These are phyloP conservation scores for Plectosphaerella plurivora DNA, from an alignment of 2,329 filamentous ascomycete genomes.

Conservation along the genomic window DNA sequence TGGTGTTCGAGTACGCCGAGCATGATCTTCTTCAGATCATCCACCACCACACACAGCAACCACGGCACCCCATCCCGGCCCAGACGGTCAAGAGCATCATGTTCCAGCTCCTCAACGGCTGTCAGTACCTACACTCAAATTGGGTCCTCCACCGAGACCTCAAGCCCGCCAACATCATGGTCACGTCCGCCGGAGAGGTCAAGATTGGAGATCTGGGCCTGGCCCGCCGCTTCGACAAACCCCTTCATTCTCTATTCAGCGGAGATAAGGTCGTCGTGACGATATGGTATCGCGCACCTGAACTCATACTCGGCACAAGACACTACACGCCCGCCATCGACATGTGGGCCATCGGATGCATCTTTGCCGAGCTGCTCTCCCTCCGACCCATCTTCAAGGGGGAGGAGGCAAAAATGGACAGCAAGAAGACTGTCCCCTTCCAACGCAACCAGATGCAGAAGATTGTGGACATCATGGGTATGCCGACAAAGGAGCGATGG, in stretches of 20 bases:
- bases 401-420: conserved; percentile 98
- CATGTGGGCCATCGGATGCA: conserved; percentile 93
- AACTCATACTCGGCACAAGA: conserved; percentile 84
- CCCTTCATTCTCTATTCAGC: conserved; percentile 82
- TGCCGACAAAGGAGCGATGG: conserved; percentile 87
- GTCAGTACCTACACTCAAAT: conserved; percentile 90
- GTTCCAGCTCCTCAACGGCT: conserved; percentile 91
- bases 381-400: conserved; percentile 96
- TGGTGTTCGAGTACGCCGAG: conserved; percentile 98
- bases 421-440: conserved; percentile 95
- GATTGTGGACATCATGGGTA: conserved; percentile 92
- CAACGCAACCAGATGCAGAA: conserved; percentile 99
- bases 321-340: conserved; percentile 98
- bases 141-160: conserved; percentile 97
- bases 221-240: conserved; percentile 90
- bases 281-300: conserved; percentile 97
- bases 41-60: conserved; percentile 90
- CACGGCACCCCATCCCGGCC: conserved; percentile 82
- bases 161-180: conserved; percentile 98
- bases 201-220: conserved; percentile 94
- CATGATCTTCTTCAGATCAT: conserved; percentile 97
- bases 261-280: conserved; percentile 98
- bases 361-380: conserved; percentile 90
- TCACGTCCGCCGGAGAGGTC: conserved; percentile 83
- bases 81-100: conserved; percentile 89